Percentiles rank a stretch among this genome's conserved stretches.
These are phyloP conservation scores for Vitis hybrid DNA, from an alignment of 177 flowering plant species.

Conservation along the genomic window DNA sequence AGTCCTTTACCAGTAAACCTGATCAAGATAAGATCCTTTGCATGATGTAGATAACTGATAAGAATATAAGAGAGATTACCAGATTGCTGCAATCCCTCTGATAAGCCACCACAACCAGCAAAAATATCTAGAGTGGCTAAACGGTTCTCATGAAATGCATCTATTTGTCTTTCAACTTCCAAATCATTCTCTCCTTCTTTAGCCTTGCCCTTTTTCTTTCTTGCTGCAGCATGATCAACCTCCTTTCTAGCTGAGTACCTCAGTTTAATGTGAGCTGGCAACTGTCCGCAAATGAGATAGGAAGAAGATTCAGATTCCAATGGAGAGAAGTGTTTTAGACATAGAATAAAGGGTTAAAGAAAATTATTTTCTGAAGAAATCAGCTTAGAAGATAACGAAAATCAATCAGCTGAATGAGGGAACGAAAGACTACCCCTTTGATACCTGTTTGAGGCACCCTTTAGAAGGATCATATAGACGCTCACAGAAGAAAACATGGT, in stretches of 20 bases:
- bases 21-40: not conserved
- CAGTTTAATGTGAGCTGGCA: constrained; percentile 59
- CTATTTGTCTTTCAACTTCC: constrained; percentile 22
- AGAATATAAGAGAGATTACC: constrained; percentile 35
- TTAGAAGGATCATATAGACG: constrained; percentile 70
- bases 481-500: constrained; percentile 86
- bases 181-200: constrained; percentile 59
- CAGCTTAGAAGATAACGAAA: not conserved
- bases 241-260: constrained; percentile 30
- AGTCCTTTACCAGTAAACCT: not conserved
- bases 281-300: constrained; percentile 35
- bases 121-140: constrained; percentile 90
- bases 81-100: constrained; percentile 78
- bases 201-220: constrained; percentile 80
- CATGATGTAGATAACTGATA: not conserved
- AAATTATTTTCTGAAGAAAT: not conserved
- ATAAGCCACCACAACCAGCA: constrained; percentile 98
- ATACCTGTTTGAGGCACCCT: constrained; percentile 87
- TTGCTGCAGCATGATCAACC: constrained; percentile 37
- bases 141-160: constrained; percentile 26
- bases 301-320: not conserved
- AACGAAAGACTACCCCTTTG: constrained; percentile 61
- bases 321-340: not conserved
- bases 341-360: not conserved
- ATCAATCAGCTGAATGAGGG: not conserved